Evolutionary conservation across 495 filamentous ascomycete genomes (phyloP).

Genomic region (Astrothelium macrocarpum): DNA sequence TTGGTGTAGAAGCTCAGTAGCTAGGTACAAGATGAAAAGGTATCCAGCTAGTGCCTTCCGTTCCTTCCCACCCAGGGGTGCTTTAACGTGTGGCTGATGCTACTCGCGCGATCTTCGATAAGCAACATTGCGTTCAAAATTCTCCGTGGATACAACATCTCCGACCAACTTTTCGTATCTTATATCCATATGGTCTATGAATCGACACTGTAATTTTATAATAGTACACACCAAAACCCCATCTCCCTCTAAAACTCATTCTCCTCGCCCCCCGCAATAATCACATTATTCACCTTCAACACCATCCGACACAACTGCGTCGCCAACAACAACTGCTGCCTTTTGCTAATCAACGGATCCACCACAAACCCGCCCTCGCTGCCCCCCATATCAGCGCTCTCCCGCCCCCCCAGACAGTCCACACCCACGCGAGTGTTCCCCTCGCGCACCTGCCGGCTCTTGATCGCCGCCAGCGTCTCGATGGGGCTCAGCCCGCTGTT

Average conservation of each 20-base stretch:
- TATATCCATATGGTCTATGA: neutral
- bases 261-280: slow-evolving; percentile 84
- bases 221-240: neutral
- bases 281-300: slow-evolving; percentile 92
- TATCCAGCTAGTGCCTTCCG: too few relatives aligned
- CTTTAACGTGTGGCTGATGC: too few relatives aligned
- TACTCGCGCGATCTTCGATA: too few relatives aligned
- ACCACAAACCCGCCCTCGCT: slow-evolving; percentile 97
- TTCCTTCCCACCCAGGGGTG: too few relatives aligned
- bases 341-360: slow-evolving; percentile 94
- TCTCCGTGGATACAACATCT: neutral
- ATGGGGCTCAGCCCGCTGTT: slow-evolving; percentile 96
- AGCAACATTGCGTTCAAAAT: too few relatives aligned
- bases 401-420: slow-evolving; percentile 93
- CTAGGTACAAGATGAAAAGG: too few relatives aligned
- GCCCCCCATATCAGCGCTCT: slow-evolving; percentile 70
- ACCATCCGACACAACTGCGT: slow-evolving; percentile 99
- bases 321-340: slow-evolving; percentile 88
- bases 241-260: slow-evolving; percentile 65
- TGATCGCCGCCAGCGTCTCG: slow-evolving; percentile 87
- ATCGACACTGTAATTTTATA: neutral
- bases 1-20: too few relatives aligned
- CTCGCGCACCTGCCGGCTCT: slow-evolving; percentile 89
- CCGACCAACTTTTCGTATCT: neutral
- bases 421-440: slow-evolving; percentile 79